A percentile compares a stretch with the other conserved stretches of the same genome.
These are phyloP conservation scores for Hirschfeldia incana DNA, from an alignment of 345 rosid species.

Conservation along the genomic window DNA sequence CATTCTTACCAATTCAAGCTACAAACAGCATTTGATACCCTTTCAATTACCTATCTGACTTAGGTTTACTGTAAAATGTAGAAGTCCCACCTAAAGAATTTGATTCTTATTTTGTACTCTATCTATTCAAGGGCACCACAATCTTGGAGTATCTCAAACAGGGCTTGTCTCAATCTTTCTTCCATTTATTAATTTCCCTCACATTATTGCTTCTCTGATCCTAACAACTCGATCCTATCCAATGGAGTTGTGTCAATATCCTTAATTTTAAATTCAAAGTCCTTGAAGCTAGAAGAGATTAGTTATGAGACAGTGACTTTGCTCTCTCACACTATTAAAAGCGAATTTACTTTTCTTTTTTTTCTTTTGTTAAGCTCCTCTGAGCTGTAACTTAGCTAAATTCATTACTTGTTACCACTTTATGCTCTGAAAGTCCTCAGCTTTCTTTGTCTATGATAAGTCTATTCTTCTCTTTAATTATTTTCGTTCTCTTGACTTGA, in stretches of 20 bases:
- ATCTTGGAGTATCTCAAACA: constrained; percentile 52
- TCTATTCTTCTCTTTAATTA: constrained; percentile 39
- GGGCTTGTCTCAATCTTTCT: constrained; percentile 36
- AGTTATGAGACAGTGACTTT: constrained; percentile 43
- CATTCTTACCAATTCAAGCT: constrained; percentile 43
- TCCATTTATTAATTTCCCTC: background rate
- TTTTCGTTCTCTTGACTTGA: constrained; percentile 45
- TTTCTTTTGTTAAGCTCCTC: background rate
- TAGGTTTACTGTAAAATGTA: constrained; percentile 44
- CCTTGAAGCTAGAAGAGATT: constrained; percentile 36
- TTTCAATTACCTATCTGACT: constrained; percentile 39
- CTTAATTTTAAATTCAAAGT: constrained; percentile 2
- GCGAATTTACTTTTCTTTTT: constrained; percentile 63
- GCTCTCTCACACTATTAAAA: constrained; percentile 43
- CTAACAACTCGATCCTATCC: constrained; percentile 9
- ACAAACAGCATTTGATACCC: constrained; percentile 68
- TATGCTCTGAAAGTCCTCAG: constrained; percentile 93
- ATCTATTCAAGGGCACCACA: constrained; percentile 40
- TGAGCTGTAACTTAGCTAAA: constrained; percentile 72
- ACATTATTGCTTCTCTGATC: constrained; percentile 30
- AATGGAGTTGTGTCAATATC: constrained; percentile 15
- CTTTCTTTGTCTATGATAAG: constrained; percentile 58
- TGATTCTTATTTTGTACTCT: constrained; percentile 49
- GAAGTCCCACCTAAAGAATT: constrained; percentile 46
- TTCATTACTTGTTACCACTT: constrained; percentile 62